These are phyloP conservation scores for Calocybe indica DNA, from an alignment of 768 basidiomycete species.

Conservation along the genomic window DNA sequence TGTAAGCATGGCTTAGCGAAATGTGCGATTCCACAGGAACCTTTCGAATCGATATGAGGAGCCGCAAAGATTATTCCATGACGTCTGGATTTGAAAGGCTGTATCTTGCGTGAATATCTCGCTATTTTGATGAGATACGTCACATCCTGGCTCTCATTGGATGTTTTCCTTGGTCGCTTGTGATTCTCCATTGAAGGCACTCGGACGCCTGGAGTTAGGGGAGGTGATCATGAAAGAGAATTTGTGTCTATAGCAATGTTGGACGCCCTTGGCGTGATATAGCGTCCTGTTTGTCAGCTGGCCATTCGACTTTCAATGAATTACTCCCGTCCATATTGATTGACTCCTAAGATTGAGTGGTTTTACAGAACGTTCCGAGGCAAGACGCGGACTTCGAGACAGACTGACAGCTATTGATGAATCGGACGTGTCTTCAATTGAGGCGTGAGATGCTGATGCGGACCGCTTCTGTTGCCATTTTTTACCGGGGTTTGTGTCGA, in stretches of 20 bases:
- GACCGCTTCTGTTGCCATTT: slow-evolving; percentile 33
- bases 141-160: slow-evolving; percentile 28
- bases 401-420: slow-evolving; percentile 36
- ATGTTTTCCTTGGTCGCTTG: slow-evolving; percentile 24
- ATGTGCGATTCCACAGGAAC: too few species aligned
- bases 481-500: slow-evolving; percentile 10
- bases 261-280: slow-evolving; percentile 53
- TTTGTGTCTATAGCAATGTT: slow-evolving; percentile 36
- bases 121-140: too few species aligned
- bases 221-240: slow-evolving; percentile 18
- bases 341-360: slow-evolving; percentile 45
- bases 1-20: too few species aligned
- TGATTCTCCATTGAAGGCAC: slow-evolving; percentile 35
- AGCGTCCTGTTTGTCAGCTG: slow-evolving; percentile 41
- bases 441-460: slow-evolving; percentile 18
- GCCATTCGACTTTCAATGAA: slow-evolving; percentile 47
- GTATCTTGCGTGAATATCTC: too few species aligned
- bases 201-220: slow-evolving; percentile 25
- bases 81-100: too few species aligned
- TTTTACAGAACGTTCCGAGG: slow-evolving; percentile 44
- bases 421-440: slow-evolving; percentile 40
- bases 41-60: too few species aligned
- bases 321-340: slow-evolving; percentile 23
- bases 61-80: too few species aligned
- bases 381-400: slow-evolving; percentile 36